Evolutionary conservation across 345 rosid genomes (phyloP).

Genomic region (Populus simonii): DNA sequence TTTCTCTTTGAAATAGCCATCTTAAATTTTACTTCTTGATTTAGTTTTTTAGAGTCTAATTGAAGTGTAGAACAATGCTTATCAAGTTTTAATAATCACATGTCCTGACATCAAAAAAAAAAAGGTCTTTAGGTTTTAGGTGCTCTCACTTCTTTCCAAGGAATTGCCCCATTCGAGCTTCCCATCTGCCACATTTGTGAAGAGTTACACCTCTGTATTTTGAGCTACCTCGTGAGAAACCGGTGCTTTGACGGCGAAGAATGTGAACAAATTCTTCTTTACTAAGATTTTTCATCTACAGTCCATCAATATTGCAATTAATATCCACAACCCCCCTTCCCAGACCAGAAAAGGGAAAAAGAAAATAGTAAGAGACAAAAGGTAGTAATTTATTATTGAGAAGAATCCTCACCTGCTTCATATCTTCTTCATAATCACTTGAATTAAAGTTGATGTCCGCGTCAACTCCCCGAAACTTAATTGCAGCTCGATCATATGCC

Average conservation of each 20-base stretch:
- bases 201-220: slow-evolving; percentile 21
- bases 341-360: not conserved
- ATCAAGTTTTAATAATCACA: not conserved
- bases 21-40: not conserved
- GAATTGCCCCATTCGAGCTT: slow-evolving; percentile 22
- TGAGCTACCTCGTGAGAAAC: slow-evolving; percentile 17
- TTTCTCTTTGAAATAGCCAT: slow-evolving; percentile 2
- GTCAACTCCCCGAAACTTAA: slow-evolving; percentile 31
- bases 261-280: slow-evolving; percentile 27
- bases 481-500: slow-evolving; percentile 35
- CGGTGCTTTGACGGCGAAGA: slow-evolving; percentile 19
- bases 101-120: not conserved
- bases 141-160: slow-evolving; percentile 23
- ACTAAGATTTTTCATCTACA: slow-evolving; percentile 22
- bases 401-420: slow-evolving; percentile 17
- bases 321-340: not conserved
- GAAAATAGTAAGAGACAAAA: not conserved
- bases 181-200: slow-evolving; percentile 26
- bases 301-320: not conserved
- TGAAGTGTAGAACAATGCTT: not conserved
- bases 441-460: slow-evolving; percentile 29
- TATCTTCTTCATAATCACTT: slow-evolving; percentile 29
- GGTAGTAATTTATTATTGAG: not conserved
- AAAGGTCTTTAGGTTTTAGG: not conserved
- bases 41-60: not conserved